phyloP scores from a whole-genome alignment of 208 protist species.

The Endotrypanum monterogeii region DNA sequence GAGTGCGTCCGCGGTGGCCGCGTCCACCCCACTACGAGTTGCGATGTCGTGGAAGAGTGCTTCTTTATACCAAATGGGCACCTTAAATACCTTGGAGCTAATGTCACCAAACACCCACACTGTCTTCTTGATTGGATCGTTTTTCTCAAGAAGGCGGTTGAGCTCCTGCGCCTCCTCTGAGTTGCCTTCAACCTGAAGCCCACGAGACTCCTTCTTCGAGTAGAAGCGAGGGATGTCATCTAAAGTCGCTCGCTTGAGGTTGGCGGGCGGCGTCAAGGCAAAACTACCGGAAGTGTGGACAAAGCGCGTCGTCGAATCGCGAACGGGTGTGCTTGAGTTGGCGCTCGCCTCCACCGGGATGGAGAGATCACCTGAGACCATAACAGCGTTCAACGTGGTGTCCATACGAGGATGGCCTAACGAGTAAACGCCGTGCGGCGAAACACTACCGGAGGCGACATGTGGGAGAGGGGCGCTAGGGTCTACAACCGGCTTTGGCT shows the following conservation, averaged over 20 bases:
- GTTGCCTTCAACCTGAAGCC: conserved; percentile 30
- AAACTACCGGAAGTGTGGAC: conserved; percentile 59
- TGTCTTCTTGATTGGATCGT: conserved; percentile 36
- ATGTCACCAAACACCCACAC: conserved; percentile 61
- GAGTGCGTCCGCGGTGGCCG: conserved; percentile 32
- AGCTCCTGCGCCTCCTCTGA: conserved; percentile 51
- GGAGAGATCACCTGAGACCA: conserved; percentile 45
- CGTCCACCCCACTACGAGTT: conserved; percentile 34
- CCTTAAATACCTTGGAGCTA: conserved; percentile 72
- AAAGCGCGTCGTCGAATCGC: conserved; percentile 40
- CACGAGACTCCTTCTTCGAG: conserved; percentile 57
- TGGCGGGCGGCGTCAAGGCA: conserved; percentile 51
- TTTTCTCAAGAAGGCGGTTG: conserved; percentile 50
- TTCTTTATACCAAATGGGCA: conserved; percentile 84
- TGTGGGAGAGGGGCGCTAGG: conserved; percentile 72
- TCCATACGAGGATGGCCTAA: conserved; percentile 32
- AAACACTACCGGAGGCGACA: conserved; percentile 22
- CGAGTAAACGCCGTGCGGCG: conserved; percentile 36
- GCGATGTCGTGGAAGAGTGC: conserved; percentile 71
- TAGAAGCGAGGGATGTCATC: conserved; percentile 83
- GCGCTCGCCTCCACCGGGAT: conserved; percentile 29
- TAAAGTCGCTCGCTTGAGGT: conserved; percentile 59
- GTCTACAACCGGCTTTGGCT: conserved; percentile 62
- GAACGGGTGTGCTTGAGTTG: conserved; percentile 24
- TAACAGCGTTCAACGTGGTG: conserved; percentile 36